A percentile compares a stretch with the other conserved stretches of the same genome.
phyloP scores from a whole-genome alignment of 2,329 filamentous ascomycete species.

The Blastomyces silverae region DNA sequence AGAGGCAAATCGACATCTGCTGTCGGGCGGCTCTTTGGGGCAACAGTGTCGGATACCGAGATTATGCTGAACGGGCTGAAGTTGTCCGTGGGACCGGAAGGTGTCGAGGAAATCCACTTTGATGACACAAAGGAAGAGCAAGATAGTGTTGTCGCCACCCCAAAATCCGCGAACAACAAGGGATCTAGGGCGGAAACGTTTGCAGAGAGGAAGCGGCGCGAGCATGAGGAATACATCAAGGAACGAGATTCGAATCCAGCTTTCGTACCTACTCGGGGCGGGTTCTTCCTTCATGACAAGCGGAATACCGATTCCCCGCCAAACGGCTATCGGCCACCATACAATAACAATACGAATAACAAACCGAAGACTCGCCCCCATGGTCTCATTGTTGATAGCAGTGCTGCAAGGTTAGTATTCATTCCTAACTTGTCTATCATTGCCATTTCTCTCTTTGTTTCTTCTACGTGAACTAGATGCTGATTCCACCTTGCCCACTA shows the following conservation, averaged over 20 bases:
- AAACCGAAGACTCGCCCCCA: conserved; percentile 51
- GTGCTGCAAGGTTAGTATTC: conserved; percentile 38
- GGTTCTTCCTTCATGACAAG: conserved; percentile 96
- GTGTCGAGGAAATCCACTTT: conserved; percentile 46
- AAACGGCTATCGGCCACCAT: conserved; percentile 59
- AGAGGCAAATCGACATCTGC: conserved; percentile 34
- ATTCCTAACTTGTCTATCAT: neutral
- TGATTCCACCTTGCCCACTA: conserved; percentile 10
- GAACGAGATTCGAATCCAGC: conserved; percentile 82
- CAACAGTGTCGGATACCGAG: conserved; percentile 50
- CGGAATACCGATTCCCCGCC: conserved; percentile 67
- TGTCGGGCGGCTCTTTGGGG: conserved; percentile 30
- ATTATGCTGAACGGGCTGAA: conserved; percentile 56
- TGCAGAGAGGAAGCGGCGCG: conserved; percentile 66
- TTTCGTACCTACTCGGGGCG: conserved; percentile 87
- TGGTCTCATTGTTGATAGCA: conserved; percentile 43
- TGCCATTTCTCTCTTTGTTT: conserved; percentile 7
- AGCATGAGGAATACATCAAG: conserved; percentile 86
- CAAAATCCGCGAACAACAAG: conserved; percentile 37
- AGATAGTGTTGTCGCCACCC: conserved; percentile 28
- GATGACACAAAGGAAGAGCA: conserved; percentile 39
- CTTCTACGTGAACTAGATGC: conserved; percentile 6
- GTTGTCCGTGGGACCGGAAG: conserved; percentile 37
- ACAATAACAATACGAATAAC: conserved; percentile 31
- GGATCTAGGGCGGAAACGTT: conserved; percentile 47